Base-by-base conservation (phyloP, 2,329 filamentous ascomycete genomes). In the Alternaria sp. region DNA sequence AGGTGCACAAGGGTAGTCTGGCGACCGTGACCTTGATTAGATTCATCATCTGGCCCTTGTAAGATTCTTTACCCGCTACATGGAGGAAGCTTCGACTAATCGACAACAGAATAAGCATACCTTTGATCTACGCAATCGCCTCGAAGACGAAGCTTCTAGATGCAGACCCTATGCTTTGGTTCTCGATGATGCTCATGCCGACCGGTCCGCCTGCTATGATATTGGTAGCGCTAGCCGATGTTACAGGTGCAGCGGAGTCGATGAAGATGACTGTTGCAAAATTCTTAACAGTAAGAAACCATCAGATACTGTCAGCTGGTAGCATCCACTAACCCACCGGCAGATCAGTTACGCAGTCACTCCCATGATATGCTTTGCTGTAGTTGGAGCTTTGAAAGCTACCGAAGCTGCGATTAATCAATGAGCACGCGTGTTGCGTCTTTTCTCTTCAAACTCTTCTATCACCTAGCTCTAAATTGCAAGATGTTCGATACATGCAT, bases 161-260 rank as follows among this genome's bases (percentile, higher is more conserved):
- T 4, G 69, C 81, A 4, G 89, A 91, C 71, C 88, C 88, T 0
- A 86, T 91, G 67, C 77, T 91, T 30, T 91, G 88, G 88, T 91
- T 91, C 70, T 82, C 79, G 4, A 83, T 88, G 84, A 88, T 88
- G 86, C 70, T 88, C 26, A 87, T 87, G 83, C 85, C 86, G 0
- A 81, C 83, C 1, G 86, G 86, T 0, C 86, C 85, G 19, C 84
- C 85, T 2, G 85, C 86, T 0, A 81, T 87, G 82, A 85, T 85
- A 28, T 78, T 85, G 50, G 83, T 83, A 6, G 84, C 84, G 1
- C 73, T 88, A 23, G 83, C 85, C 5, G 85, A 87, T 59, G 78
- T 87, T 2, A 81, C 81, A 23, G 81, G 81, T 5, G 78, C 78
- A n/a, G 60, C 69, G 8, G 80, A 80, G 50, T 67, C 72, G 30